A percentile compares a stretch with the other conserved stretches of the same genome.
Evolutionary conservation across 1,139 yeast genomes (phyloP).

Genomic region (Suhomyces choctaworum): DNA sequence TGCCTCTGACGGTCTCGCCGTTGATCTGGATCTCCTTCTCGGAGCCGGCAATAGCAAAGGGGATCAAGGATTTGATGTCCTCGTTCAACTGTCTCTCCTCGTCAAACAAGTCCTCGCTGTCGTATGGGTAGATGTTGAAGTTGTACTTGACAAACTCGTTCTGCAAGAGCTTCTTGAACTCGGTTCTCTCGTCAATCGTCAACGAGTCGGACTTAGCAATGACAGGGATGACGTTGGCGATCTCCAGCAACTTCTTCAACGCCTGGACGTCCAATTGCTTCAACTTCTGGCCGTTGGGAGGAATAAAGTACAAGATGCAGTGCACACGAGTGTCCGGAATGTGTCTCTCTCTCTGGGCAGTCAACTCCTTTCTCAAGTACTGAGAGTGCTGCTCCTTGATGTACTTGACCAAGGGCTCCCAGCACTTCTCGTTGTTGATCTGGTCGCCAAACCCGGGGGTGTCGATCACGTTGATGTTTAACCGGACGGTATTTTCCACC

Average conservation of each 20-base stretch:
- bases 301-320: constrained; percentile 86
- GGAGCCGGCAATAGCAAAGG: constrained; percentile 96
- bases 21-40: constrained; percentile 70
- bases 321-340: constrained; percentile 93
- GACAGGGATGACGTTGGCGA: constrained; percentile 91
- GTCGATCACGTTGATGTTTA: constrained; percentile 85
- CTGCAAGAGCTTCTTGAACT: constrained; percentile 74
- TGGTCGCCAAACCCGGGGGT: constrained; percentile 99
- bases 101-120: constrained; percentile 68
- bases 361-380: constrained; percentile 90
- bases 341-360: constrained; percentile 87
- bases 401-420: constrained; percentile 96
- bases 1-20: constrained; percentile 83
- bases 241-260: constrained; percentile 80
- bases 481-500: constrained; percentile 82
- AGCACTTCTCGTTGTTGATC: constrained; percentile 90
- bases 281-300: constrained; percentile 83
- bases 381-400: constrained; percentile 95
- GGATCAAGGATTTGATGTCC: constrained; percentile 77
- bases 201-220: constrained; percentile 92
- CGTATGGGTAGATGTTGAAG: constrained; percentile 85
- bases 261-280: constrained; percentile 82
- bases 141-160: constrained; percentile 73
- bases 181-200: constrained; percentile 79
- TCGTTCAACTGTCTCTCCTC: constrained; percentile 79